phyloP scores from a whole-genome alignment of 148 eudicot genomes.

The Silene uniflora region DNA sequence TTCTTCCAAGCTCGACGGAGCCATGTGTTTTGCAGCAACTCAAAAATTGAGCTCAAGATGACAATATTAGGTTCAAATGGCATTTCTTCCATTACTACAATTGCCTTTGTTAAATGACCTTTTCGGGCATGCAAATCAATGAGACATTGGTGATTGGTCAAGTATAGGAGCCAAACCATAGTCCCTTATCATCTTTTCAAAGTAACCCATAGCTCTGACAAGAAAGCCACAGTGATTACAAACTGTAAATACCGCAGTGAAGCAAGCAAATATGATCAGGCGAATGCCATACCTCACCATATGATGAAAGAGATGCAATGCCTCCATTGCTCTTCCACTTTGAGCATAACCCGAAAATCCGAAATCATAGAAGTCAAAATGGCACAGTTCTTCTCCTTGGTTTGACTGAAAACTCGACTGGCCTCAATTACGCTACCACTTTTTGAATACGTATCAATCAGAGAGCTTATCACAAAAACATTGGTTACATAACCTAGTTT shows the following conservation, averaged over 20 bases:
- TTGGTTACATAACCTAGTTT: conserved; percentile 32
- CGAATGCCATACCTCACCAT: conserved; percentile 16
- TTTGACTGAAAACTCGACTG: conserved; percentile 25
- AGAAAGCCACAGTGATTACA: conserved; percentile 44
- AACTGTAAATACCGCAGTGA: conserved; percentile 34
- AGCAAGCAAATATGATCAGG: conserved; percentile 43
- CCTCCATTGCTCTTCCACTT: conserved; percentile 38
- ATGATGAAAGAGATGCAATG: conserved; percentile 33
- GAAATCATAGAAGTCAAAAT: conserved; percentile 42
- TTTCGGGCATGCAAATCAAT: too few species aligned
- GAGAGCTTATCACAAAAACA: conserved; percentile 33
- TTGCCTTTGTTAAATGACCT: too few species aligned
- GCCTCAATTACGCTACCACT: conserved; percentile 31
- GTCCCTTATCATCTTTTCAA: conserved; percentile 33
- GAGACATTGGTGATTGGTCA: too few species aligned
- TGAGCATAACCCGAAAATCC: conserved; percentile 47
- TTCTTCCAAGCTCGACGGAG: too few species aligned
- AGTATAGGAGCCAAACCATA: too few species aligned
- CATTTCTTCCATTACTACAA: too few species aligned
- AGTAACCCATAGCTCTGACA: conserved; percentile 32
- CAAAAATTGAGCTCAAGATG: too few species aligned
- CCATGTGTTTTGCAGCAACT: too few species aligned
- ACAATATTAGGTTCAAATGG: too few species aligned
- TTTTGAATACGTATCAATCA: conserved; percentile 40
- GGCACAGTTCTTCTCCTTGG: conserved; percentile 23